These are phyloP conservation scores for Metschnikowia arizonensis DNA, from an alignment of 805 yeast genomes.

Conservation along the genomic window DNA sequence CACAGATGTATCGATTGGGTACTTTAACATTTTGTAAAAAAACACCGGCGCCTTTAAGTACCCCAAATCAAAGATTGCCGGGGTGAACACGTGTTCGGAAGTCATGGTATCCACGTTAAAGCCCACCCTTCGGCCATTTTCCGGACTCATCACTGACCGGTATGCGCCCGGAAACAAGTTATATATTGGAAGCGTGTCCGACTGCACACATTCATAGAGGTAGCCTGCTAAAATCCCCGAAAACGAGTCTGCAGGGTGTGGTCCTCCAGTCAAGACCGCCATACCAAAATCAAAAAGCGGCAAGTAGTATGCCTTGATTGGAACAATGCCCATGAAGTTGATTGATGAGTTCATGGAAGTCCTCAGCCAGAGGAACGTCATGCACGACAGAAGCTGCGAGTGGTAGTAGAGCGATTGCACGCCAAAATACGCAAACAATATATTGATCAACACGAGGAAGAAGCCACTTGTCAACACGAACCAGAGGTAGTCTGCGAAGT, in stretches of 20 bases:
- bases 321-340: slow-evolving; percentile 49
- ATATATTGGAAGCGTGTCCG: slow-evolving; percentile 45
- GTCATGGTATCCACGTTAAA: slow-evolving; percentile 15
- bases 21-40: slow-evolving; percentile 30
- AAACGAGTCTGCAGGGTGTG: slow-evolving; percentile 35
- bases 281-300: slow-evolving; percentile 39
- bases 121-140: slow-evolving; percentile 28
- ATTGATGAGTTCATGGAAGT: slow-evolving; percentile 50
- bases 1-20: slow-evolving; percentile 24
- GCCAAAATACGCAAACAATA: slow-evolving; percentile 14
- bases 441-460: slow-evolving; percentile 36
- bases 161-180: slow-evolving; percentile 35
- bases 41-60: slow-evolving; percentile 53
- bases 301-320: slow-evolving; percentile 53
- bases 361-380: slow-evolving; percentile 62
- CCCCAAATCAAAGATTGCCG: slow-evolving; percentile 47
- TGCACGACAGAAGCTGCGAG: slow-evolving; percentile 46
- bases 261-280: slow-evolving; percentile 41
- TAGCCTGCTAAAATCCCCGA: slow-evolving; percentile 57
- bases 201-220: slow-evolving; percentile 58
- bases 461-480: slow-evolving; percentile 50
- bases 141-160: slow-evolving; percentile 6
- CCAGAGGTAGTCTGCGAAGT: slow-evolving; percentile 54
- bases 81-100: slow-evolving; percentile 10
- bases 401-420: slow-evolving; percentile 23